These are phyloP conservation scores for Isatis lusitanica DNA, from an alignment of 441 rosid genomes.

Conservation along the genomic window DNA sequence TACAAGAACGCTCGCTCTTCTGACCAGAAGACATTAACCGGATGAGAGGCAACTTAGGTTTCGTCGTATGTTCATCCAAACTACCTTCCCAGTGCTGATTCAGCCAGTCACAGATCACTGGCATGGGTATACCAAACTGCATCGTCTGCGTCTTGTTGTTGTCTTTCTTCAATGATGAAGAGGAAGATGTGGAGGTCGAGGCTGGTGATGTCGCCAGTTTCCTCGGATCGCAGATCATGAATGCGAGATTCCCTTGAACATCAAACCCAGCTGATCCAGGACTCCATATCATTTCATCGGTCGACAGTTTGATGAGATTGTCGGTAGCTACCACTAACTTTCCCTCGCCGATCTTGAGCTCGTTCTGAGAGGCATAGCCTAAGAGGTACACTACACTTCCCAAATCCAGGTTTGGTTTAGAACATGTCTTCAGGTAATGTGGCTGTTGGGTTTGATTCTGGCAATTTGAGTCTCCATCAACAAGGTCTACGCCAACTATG, in stretches of 20 bases:
- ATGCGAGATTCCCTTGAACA: conserved; percentile 88
- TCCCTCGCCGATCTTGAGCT: conserved; percentile 77
- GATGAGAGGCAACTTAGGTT: conserved; percentile 82
- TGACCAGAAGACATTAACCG: conserved; percentile 89
- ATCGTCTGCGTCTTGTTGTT: conserved; percentile 59
- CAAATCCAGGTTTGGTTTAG: conserved; percentile 72
- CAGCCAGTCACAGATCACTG: conserved; percentile 89
- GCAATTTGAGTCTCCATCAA: conserved; percentile 69
- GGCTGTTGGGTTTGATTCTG: conserved; percentile 77
- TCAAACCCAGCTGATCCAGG: conserved; percentile 98
- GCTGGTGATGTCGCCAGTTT: conserved; percentile 89
- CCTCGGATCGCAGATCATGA: conserved; percentile 96
- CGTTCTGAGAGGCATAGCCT: conserved; percentile 65
- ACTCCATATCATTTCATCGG: conserved; percentile 74
- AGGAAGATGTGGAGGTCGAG: conserved; percentile 66
- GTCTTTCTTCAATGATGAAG: conserved; percentile 45
- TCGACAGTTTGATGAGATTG: conserved; percentile 84
- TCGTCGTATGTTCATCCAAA: conserved; percentile 75
- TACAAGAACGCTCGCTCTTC: conserved; percentile 82
- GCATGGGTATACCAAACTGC: conserved; percentile 95
- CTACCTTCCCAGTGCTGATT: conserved; percentile 99
- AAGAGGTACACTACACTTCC: conserved; percentile 76
- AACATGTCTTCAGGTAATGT: conserved; percentile 79
- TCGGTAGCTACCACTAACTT: conserved; percentile 93
- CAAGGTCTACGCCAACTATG: conserved; percentile 73